phyloP scores from a whole-genome alignment of 257 asterid species.

The Cruciata laevipes region DNA sequence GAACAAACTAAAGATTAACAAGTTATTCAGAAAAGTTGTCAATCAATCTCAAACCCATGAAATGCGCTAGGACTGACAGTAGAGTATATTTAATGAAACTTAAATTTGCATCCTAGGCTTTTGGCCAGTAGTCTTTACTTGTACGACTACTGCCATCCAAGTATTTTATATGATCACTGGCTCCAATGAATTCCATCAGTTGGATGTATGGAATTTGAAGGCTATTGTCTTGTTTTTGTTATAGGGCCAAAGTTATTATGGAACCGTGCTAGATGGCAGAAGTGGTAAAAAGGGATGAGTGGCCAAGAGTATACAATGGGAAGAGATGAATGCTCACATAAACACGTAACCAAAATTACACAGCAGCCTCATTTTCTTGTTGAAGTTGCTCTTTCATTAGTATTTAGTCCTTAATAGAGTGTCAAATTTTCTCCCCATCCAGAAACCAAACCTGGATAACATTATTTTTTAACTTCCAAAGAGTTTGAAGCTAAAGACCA shows the following conservation, averaged over 20 bases:
- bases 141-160: background rate
- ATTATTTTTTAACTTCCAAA: background rate
- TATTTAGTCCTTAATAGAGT: background rate
- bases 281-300: no score
- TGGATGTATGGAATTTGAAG: no score
- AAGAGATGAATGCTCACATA: no score
- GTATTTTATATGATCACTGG: background rate
- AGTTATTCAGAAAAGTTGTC: background rate
- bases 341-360: background rate
- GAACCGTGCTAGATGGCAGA: background rate
- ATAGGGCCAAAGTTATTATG: background rate
- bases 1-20: background rate
- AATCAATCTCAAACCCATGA: background rate
- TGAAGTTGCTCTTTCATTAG: background rate
- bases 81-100: background rate
- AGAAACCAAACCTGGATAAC: background rate
- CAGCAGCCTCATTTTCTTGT: background rate
- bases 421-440: background rate
- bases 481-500: background rate
- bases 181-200: background rate
- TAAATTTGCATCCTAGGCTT: background rate
- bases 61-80: background rate
- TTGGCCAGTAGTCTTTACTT: background rate
- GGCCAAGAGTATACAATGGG: no score
- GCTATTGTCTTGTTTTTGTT: background rate